Evolutionary conservation across 2,329 filamentous ascomycete species (phyloP).

Genomic region (Grosmannia penicillata): DNA sequence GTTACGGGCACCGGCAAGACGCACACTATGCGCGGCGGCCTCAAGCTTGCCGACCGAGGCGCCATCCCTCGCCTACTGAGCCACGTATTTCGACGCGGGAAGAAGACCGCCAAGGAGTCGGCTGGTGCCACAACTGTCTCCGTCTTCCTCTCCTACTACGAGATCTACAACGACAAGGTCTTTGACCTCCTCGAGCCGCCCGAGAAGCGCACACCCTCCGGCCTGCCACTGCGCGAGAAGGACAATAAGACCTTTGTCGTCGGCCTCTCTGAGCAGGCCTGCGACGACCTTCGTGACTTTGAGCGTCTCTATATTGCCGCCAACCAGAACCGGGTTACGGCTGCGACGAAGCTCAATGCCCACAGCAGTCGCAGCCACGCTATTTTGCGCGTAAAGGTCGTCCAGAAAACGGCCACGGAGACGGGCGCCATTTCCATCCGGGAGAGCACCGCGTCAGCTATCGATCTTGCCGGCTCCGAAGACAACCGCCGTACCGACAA

Average conservation of each 20-base stretch:
- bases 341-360: slow-evolving; percentile 81
- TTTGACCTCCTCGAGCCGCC: slow-evolving; percentile 79
- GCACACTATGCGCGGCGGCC: slow-evolving; percentile 86
- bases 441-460: slow-evolving; percentile 79
- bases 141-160: slow-evolving; percentile 79
- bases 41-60: slow-evolving; percentile 72
- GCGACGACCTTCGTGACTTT: slow-evolving; percentile 77
- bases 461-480: slow-evolving; percentile 89
- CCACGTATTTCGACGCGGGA: slow-evolving; percentile 68
- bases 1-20: slow-evolving; percentile 91
- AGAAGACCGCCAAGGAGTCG: slow-evolving; percentile 73
- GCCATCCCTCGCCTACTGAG: slow-evolving; percentile 78
- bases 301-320: slow-evolving; percentile 81
- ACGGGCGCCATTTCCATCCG: slow-evolving; percentile 31
- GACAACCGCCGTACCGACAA: slow-evolving; percentile 93
- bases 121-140: slow-evolving; percentile 53
- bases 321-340: slow-evolving; percentile 80
- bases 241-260: slow-evolving; percentile 78
- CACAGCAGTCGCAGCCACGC: slow-evolving; percentile 84
- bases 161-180: slow-evolving; percentile 95
- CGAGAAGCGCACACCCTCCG: slow-evolving; percentile 71
- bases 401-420: slow-evolving; percentile 41
- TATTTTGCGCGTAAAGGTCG: slow-evolving; percentile 79
- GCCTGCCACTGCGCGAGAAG: slow-evolving; percentile 71
- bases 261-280: slow-evolving; percentile 69